Percentiles rank a stretch among this genome's conserved stretches.
phyloP scores from a whole-genome alignment of 192 early-diverging fungal species.

The Entomortierella lignicola region DNA sequence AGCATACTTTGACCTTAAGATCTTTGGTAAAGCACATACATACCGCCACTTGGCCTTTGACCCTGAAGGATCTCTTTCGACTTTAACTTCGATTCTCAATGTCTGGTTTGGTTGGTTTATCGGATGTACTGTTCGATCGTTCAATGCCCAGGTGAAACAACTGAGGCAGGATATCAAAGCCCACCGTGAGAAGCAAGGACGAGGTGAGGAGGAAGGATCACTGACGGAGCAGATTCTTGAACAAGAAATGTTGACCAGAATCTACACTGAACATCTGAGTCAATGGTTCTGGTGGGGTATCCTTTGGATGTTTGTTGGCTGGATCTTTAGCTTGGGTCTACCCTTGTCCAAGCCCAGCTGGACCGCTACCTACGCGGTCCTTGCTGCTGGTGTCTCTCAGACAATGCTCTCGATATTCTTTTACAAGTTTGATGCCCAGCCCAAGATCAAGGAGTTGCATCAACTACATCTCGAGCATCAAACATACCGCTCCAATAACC shows the following conservation, averaged over 20 bases:
- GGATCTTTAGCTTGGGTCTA: conserved; percentile 48
- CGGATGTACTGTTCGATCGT: conserved; percentile 46
- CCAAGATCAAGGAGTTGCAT: conserved; percentile 25
- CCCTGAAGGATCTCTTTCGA: conserved; percentile 66
- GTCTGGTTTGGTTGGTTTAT: conserved; percentile 61
- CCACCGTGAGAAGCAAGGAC: neutral
- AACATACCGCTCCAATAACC: conserved; percentile 11
- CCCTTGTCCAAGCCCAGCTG: conserved; percentile 68
- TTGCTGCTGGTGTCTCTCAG: conserved; percentile 50
- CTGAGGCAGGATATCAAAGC: conserved; percentile 24
- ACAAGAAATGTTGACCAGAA: conserved; percentile 23
- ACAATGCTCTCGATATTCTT: conserved; percentile 48
- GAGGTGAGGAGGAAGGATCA: neutral
- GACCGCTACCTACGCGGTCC: conserved; percentile 64
- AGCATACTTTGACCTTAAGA: conserved; percentile 57
- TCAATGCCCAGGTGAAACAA: conserved; percentile 46
- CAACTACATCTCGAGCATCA: conserved; percentile 34
- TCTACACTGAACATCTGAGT: conserved; percentile 21
- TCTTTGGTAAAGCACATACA: conserved; percentile 56
- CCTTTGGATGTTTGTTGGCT: conserved; percentile 41
- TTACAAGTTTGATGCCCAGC: conserved; percentile 57
- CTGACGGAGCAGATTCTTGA: conserved; percentile 28
- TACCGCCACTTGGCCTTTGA: conserved; percentile 59
- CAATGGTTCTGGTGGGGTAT: conserved; percentile 50
- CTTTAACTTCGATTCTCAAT: conserved; percentile 61